Percentiles rank a stretch among this genome's conserved stretches.
These are phyloP conservation scores for Penicillium flavigenum DNA, from an alignment of 495 filamentous ascomycete species.

Conservation along the genomic window DNA sequence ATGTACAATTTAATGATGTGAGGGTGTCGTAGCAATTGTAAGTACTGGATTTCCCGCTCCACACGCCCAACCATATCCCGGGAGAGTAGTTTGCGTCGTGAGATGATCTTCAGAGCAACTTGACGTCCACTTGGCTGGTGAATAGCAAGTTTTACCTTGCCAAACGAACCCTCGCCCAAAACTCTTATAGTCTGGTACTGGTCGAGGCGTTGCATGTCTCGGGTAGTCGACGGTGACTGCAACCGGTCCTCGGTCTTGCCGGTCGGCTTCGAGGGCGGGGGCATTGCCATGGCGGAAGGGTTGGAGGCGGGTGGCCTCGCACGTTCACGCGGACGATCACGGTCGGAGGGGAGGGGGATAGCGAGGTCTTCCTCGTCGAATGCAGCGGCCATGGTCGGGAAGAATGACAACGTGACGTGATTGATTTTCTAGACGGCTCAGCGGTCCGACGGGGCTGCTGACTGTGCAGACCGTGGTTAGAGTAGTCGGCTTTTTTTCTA, in stretches of 20 bases:
- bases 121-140: slow-evolving; percentile 88
- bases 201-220: slow-evolving; percentile 75
- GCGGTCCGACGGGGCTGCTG: slow-evolving; percentile 20
- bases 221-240: slow-evolving; percentile 47
- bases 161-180: slow-evolving; percentile 93
- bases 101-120: slow-evolving; percentile 96
- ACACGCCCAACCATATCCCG: slow-evolving; percentile 96
- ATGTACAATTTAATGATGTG: slow-evolving; percentile 98
- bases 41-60: slow-evolving; percentile 96
- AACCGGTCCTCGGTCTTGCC: slow-evolving; percentile 35
- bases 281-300: slow-evolving; percentile 49
- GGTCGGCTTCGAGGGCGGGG: slow-evolving; percentile 42
- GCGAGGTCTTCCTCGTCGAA: slow-evolving; percentile 90
- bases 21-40: slow-evolving; percentile 91
- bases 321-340: slow-evolving; percentile 47
- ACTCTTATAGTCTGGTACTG: slow-evolving; percentile 88
- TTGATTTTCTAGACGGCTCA: slow-evolving; percentile 35
- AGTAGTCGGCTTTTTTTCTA: slow-evolving; percentile 11
- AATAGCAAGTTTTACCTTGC: slow-evolving; percentile 95
- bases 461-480: slow-evolving; percentile 20
- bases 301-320: slow-evolving; percentile 31
- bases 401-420: slow-evolving; percentile 45
- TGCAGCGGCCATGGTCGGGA: slow-evolving; percentile 48
- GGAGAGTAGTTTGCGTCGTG: slow-evolving; percentile 88
- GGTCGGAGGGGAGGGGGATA: slow-evolving; percentile 73